phyloP scores from a whole-genome alignment of 1,139 yeast genomes.

The Hyphopichia burtonii region DNA sequence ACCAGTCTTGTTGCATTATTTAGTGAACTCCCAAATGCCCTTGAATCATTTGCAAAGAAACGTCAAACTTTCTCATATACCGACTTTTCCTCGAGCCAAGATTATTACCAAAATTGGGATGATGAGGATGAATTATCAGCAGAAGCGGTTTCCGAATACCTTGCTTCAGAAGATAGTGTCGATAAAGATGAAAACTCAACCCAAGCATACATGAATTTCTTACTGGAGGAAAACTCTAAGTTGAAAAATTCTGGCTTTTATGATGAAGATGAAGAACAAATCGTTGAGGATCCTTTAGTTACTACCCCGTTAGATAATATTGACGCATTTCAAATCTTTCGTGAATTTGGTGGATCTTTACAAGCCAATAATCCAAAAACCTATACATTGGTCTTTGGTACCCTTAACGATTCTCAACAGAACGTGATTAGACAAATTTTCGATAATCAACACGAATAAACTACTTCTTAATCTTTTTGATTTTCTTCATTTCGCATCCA shows the following conservation, averaged over 20 bases:
- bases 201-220: conserved; percentile 42
- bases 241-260: conserved; percentile 37
- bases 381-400: conserved; percentile 12
- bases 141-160: conserved; percentile 11
- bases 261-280: conserved; percentile 51
- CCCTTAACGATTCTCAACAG: conserved; percentile 9
- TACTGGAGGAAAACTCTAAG: conserved; percentile 43
- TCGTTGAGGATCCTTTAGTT: conserved; percentile 79
- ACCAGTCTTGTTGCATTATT: conserved; percentile 49
- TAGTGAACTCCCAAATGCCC: conserved; percentile 67
- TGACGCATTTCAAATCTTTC: conserved; percentile 49
- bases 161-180: conserved; percentile 31
- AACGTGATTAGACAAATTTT: conserved; percentile 7
- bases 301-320: conserved; percentile 75
- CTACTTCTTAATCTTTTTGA: not conserved
- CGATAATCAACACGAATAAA: conserved; percentile 3
- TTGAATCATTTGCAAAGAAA: conserved; percentile 60
- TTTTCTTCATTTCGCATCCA: too few species aligned
- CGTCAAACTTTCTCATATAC: conserved; percentile 4
- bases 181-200: conserved; percentile 37
- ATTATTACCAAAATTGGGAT: conserved; percentile 9
- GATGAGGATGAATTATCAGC: conserved; percentile 13
- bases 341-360: conserved; percentile 7
- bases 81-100: not conserved
- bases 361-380: conserved; percentile 9